Base-by-base conservation (phyloP, 2,329 filamentous ascomycete genomes). In the Aspergillus sclerotialis region DNA sequence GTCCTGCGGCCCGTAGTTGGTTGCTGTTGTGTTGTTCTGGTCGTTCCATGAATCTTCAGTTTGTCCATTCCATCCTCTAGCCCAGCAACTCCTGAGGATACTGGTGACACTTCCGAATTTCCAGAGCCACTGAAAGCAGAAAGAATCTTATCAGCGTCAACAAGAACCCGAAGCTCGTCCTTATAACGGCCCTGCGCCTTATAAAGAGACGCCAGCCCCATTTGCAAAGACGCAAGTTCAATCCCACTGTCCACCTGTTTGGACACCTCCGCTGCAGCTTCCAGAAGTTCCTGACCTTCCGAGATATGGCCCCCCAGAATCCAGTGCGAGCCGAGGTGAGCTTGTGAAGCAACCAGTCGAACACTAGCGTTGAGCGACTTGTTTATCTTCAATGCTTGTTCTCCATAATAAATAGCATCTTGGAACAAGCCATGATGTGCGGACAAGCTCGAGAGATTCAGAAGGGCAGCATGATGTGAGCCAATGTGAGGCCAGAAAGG, bases 321-420 rank as follows among this genome's bases (percentile, higher is more conserved):
- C 60, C 67, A 71, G 33, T 68, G 65, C 32, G 68, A 58, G 10
- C 64, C 67, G 32, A 69, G 50, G 44, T 71, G 49, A 31, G 65
- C 63, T 48, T 68, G 58, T 29, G 67, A 69, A 25, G 69, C 63
- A 13, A 67, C 59, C 17, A 67, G 55, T 2, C 72, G 63, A 9
- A 80, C 69, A 23, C 74, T 69, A 0, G 83, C 80, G 30, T 74
- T 68, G 7, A 84, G 75, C n/a, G 74, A 76, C 38, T 73, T 71
- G 14, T 85, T 85, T 39, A 94, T 75, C 50, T 83, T 86, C 35
- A 82, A 70, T 0, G 88, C 88, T 49, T 92, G 84, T 46, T 95
- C 83, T 2, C 83, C 81, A 47, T 94, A 93, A 55, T 89, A 92
- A 1, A 90, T 65, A 2, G 90, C 90, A 56, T 96, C 90, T 40